phyloP scores from a whole-genome alignment of 306 rosid species.

The Senna tora region DNA sequence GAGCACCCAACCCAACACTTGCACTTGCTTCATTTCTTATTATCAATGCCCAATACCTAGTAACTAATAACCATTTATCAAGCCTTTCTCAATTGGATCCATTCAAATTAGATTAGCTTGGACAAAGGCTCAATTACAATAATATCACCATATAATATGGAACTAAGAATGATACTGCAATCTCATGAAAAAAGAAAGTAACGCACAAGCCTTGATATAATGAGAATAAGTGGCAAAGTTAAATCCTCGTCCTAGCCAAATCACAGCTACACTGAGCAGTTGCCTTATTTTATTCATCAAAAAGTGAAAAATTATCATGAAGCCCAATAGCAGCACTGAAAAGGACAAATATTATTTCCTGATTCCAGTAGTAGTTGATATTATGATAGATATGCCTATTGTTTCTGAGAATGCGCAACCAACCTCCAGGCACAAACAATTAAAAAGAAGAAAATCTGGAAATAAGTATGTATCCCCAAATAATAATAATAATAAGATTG shows the following conservation, averaged over 20 bases:
- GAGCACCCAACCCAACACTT: not conserved
- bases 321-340: slow-evolving; percentile 54
- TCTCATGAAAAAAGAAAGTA: slow-evolving; percentile 40
- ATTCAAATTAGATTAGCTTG: slow-evolving; percentile 22
- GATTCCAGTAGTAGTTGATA: slow-evolving; percentile 48
- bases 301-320: slow-evolving; percentile 55
- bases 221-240: slow-evolving; percentile 42
- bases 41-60: too few species aligned
- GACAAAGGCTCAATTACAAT: slow-evolving; percentile 31
- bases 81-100: not conserved
- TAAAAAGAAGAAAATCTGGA: slow-evolving; percentile 37
- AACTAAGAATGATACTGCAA: slow-evolving; percentile 37
- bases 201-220: slow-evolving; percentile 45
- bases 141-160: slow-evolving; percentile 39
- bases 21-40: not conserved
- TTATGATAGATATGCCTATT: slow-evolving; percentile 50
- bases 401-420: slow-evolving; percentile 53
- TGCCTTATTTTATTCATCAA: slow-evolving; percentile 56
- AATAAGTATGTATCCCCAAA: slow-evolving; percentile 34
- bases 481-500: slow-evolving; percentile 52
- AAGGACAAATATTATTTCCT: slow-evolving; percentile 50
- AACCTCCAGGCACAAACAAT: slow-evolving; percentile 52
- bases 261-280: slow-evolving; percentile 51
- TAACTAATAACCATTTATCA: not conserved
- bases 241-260: slow-evolving; percentile 51